phyloP scores from a whole-genome alignment of 768 basidiomycete species.

The Lactifluus rugatus region DNA sequence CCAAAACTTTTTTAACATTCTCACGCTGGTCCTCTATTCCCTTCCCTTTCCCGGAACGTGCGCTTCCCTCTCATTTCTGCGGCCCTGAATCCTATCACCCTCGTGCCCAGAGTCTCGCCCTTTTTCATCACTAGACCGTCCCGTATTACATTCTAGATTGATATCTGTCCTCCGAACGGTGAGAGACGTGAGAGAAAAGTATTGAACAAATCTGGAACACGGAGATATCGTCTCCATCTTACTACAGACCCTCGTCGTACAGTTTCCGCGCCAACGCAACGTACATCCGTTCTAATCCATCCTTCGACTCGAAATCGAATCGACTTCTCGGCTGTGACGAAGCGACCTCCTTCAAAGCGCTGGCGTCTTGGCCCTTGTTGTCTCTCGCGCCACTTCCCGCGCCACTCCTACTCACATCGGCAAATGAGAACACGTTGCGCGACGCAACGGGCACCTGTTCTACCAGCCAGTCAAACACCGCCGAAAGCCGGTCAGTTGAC shows the following conservation, averaged over 20 bases:
- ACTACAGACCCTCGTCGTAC: slow-evolving; percentile 81
- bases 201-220: background rate
- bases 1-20: background rate
- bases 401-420: background rate
- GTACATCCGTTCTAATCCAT: slow-evolving; percentile 83
- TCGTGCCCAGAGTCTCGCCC: no score
- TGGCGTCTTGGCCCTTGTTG: background rate
- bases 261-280: slow-evolving; percentile 81
- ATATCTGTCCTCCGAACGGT: no score
- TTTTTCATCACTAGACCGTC: no score
- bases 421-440: slow-evolving; percentile 7
- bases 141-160: background rate
- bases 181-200: background rate
- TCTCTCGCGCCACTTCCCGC: background rate
- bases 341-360: no score
- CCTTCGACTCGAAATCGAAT: slow-evolving; percentile 53
- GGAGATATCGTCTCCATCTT: background rate
- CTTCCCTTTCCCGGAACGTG: no score
- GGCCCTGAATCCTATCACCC: no score
- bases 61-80: no score
- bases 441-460: slow-evolving; percentile 41
- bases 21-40: no score
- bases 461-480: slow-evolving; percentile 71
- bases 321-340: slow-evolving; percentile 24
- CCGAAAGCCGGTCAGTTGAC: slow-evolving; percentile 63